These are phyloP conservation scores for Saccharomycopsis crataegensis DNA, from an alignment of 1,139 yeast genomes.

Conservation along the genomic window DNA sequence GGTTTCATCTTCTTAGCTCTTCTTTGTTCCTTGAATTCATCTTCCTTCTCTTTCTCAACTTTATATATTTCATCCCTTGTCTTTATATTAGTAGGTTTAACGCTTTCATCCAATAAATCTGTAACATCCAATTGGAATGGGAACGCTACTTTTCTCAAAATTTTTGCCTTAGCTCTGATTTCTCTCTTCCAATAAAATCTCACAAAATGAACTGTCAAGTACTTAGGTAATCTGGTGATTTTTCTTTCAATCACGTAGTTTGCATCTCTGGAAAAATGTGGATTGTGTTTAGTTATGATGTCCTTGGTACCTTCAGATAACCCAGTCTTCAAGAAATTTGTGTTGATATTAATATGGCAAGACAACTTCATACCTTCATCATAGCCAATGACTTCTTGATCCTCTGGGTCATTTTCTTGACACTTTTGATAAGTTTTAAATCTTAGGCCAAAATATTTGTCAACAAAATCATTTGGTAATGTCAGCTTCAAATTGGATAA, in stretches of 20 bases:
- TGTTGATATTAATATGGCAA: conserved; percentile 80
- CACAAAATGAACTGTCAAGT: conserved; percentile 84
- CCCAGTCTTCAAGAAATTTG: conserved; percentile 88
- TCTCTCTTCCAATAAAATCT: conserved; percentile 96
- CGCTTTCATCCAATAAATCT: conserved; percentile 73
- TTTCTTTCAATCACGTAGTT: conserved; percentile 60
- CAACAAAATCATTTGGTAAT: conserved; percentile 40
- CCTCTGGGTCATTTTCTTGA: conserved; percentile 48
- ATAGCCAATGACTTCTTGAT: conserved; percentile 37
- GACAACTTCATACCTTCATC: conserved; percentile 66
- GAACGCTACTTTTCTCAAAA: conserved; percentile 86
- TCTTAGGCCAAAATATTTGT: conserved; percentile 55
- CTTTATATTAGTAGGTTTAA: conserved; percentile 57
- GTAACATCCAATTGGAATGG: conserved; percentile 89
- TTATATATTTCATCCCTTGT: conserved; percentile 73
- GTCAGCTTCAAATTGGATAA: conserved; percentile 44
- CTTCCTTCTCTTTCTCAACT: conserved; percentile 69
- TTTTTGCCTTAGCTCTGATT: conserved; percentile 83
- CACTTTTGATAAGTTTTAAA: conserved; percentile 55
- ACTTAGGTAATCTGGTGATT: conserved; percentile 78
- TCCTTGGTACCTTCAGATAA: conserved; percentile 69
- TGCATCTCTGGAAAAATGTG: conserved; percentile 61
- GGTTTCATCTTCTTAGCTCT: conserved; percentile 50
- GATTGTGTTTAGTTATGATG: conserved; percentile 68
- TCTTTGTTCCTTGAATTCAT: conserved; percentile 67